These are phyloP conservation scores for Plasmodium ovale DNA, from an alignment of 169 alveolate genomes.

Conservation along the genomic window DNA sequence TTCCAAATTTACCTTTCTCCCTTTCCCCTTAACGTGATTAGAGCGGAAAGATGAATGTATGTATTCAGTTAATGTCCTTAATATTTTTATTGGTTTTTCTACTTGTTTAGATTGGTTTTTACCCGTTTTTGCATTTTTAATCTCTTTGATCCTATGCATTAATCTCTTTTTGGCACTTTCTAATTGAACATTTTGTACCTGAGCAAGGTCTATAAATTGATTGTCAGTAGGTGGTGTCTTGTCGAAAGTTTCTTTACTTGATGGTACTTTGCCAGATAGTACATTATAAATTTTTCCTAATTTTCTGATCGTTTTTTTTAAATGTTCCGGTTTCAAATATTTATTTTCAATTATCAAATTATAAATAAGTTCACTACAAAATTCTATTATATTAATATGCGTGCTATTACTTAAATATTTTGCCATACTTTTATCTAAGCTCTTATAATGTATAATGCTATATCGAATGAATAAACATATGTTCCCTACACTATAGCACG, in stretches of 20 bases:
- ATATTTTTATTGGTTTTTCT: neutral
- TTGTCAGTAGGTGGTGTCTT: too few species aligned
- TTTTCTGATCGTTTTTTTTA: constrained; percentile 26
- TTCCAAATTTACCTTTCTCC: neutral
- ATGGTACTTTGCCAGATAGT: neutral
- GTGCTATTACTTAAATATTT: constrained; percentile 11
- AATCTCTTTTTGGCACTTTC: neutral
- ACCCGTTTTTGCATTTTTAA: constrained; percentile 10
- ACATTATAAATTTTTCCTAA: constrained; percentile 14
- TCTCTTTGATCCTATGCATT: constrained; percentile 31
- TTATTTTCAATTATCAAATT: constrained; percentile 41
- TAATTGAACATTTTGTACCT: constrained; percentile 3
- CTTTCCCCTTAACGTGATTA: too few species aligned
- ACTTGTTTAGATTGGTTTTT: neutral
- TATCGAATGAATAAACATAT: constrained; percentile 51
- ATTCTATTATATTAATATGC: constrained; percentile 19
- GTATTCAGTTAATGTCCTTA: constrained; percentile 28
- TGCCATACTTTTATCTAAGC: constrained; percentile 31
- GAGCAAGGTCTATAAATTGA: neutral
- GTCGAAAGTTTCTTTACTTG: too few species aligned
- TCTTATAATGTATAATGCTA: constrained; percentile 31
- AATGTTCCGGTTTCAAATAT: constrained; percentile 26
- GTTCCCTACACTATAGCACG: constrained; percentile 25
- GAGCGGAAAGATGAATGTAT: neutral
- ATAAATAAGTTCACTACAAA: constrained; percentile 38